phyloP scores from a whole-genome alignment of 148 eudicot genomes.

The Drosera capensis region DNA sequence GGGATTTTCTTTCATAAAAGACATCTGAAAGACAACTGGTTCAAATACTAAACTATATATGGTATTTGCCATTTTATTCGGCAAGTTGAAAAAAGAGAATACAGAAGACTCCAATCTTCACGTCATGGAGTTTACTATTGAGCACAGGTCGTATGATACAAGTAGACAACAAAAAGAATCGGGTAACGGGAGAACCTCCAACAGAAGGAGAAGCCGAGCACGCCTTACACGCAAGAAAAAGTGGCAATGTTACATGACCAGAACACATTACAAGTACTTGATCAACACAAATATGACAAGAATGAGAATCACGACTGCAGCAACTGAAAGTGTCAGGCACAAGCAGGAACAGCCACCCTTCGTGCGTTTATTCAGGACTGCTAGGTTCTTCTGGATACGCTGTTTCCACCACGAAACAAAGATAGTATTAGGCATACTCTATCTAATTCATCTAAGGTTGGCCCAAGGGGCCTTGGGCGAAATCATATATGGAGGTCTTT shows the following conservation, averaged over 20 bases:
- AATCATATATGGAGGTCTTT: no score
- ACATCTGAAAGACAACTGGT: no score
- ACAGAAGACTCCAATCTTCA: no score
- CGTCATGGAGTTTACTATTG: no score
- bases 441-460: constrained; percentile 1
- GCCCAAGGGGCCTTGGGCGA: no score
- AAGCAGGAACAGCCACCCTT: constrained; percentile 67
- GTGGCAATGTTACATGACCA: background rate
- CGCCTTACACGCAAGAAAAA: background rate
- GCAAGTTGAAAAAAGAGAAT: no score
- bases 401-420: constrained; percentile 10
- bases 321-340: constrained; percentile 36
- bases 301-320: constrained; percentile 40
- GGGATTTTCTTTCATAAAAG: no score
- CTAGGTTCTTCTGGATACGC: constrained; percentile 49
- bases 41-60: no score
- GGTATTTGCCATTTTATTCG: no score
- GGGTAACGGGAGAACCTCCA: background rate
- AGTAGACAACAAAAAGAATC: background rate
- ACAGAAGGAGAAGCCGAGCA: background rate
- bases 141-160: background rate
- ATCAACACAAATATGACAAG: constrained; percentile 27
- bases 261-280: constrained; percentile 27
- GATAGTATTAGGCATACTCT: background rate
- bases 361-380: constrained; percentile 48